Evolutionary conservation across 306 rosid species (phyloP).

Genomic region (Argentina anserina): DNA sequence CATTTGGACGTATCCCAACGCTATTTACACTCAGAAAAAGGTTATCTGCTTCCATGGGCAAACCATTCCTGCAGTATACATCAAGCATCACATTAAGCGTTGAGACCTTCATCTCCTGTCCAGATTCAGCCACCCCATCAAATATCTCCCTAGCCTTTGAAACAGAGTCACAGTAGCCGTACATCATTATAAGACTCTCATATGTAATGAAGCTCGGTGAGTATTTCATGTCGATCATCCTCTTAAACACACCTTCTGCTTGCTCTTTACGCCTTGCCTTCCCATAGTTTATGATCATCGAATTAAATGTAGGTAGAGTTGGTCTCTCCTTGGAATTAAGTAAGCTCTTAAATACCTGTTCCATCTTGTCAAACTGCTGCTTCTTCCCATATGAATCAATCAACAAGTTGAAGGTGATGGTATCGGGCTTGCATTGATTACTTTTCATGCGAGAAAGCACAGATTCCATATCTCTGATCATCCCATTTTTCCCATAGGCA

Average conservation of each 20-base stretch:
- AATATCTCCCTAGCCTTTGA: slow-evolving; percentile 70
- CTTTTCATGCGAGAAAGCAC: slow-evolving; percentile 78
- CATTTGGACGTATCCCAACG: slow-evolving; percentile 44
- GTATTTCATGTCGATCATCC: slow-evolving; percentile 69
- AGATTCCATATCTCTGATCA: slow-evolving; percentile 83
- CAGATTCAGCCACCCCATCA: slow-evolving; percentile 55
- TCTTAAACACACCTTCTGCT: slow-evolving; percentile 58
- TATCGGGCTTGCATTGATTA: slow-evolving; percentile 69
- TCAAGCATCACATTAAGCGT: slow-evolving; percentile 89
- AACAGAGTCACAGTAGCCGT: slow-evolving; percentile 70
- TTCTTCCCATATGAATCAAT: slow-evolving; percentile 91
- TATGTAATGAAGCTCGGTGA: slow-evolving; percentile 67
- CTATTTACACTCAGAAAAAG: slow-evolving; percentile 53
- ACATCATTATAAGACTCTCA: slow-evolving; percentile 81
- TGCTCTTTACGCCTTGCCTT: slow-evolving; percentile 70
- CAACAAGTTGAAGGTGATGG: slow-evolving; percentile 73
- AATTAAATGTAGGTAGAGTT: slow-evolving; percentile 80
- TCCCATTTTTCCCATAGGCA: slow-evolving; percentile 83
- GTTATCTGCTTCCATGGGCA: slow-evolving; percentile 71
- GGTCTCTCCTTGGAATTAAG: slow-evolving; percentile 73
- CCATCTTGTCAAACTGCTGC: slow-evolving; percentile 91
- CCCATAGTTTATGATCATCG: slow-evolving; percentile 89
- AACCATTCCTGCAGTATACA: slow-evolving; percentile 83
- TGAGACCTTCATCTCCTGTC: slow-evolving; percentile 59
- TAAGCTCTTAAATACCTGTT: slow-evolving; percentile 86